Conservation (phyloP, 1,284 basidiomycete genomes). For the Ganoderma multipileum region DNA sequence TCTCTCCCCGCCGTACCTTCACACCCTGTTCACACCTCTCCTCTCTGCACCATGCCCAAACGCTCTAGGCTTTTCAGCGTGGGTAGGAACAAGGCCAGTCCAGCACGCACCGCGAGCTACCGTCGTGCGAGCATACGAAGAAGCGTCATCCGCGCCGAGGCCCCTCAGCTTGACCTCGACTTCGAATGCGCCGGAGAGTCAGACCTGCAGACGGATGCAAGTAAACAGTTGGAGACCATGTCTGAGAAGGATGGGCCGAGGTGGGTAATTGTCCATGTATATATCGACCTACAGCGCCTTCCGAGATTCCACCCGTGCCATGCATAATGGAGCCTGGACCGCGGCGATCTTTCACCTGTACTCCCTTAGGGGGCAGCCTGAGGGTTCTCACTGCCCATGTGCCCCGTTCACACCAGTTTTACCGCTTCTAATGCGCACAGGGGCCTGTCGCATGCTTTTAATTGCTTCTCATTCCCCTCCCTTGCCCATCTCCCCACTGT, state of each 20-base stretch:
- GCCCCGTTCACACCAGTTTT: constrained; percentile 20
- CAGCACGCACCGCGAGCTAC: constrained; percentile 23
- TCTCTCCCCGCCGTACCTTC: neutral
- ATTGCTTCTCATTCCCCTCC: constrained; percentile 8
- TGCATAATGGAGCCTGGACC: neutral
- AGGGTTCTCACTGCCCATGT: constrained; percentile 18
- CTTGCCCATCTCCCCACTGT: constrained; percentile 12
- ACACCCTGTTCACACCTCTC: neutral
- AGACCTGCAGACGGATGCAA: neutral
- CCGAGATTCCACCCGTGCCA: constrained; percentile 6
- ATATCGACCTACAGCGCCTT: neutral
- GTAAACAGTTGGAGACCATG: neutral
- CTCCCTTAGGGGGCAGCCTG: neutral
- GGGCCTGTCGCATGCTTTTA: neutral
- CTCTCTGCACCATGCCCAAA: constrained; percentile 4
- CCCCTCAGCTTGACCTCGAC: constrained; percentile 15
- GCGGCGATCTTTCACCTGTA: constrained; percentile 6
- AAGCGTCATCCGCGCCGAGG: constrained; percentile 18
- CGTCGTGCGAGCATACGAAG: constrained; percentile 22
- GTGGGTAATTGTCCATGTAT: constrained; percentile 12
- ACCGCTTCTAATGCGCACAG: constrained; percentile 5
- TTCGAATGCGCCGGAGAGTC: constrained; percentile 5
- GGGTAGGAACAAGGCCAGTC: constrained; percentile 24
- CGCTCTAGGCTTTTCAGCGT: constrained; percentile 21
- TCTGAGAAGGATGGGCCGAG: constrained; percentile 8